A percentile compares a stretch with the other conserved stretches of the same genome.
These are phyloP conservation scores for Escovopsis sp. DNA, from an alignment of 2,329 filamentous ascomycete genomes.

Conservation along the genomic window DNA sequence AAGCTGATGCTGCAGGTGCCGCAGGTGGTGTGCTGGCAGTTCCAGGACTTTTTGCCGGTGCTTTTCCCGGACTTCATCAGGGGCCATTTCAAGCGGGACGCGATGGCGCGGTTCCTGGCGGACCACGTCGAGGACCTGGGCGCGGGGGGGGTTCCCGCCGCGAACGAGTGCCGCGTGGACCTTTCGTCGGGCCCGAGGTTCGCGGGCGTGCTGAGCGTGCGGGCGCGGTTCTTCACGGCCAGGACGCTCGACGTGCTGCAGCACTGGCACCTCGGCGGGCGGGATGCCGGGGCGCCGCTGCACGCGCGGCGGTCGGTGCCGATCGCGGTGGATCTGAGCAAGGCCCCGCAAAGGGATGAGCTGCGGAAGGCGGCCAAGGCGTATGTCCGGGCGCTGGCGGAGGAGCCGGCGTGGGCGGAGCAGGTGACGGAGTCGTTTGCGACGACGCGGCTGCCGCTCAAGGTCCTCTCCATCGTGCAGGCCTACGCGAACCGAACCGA, in stretches of 20 bases:
- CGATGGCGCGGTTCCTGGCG: constrained; percentile 31
- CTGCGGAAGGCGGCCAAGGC: constrained; percentile 31
- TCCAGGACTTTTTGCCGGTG: constrained; percentile 37
- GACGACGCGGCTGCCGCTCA: constrained; percentile 30
- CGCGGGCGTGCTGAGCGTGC: constrained; percentile 28
- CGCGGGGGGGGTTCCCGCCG: constrained; percentile 8
- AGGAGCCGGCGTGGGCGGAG: constrained; percentile 32
- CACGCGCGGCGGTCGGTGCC: constrained; percentile 30
- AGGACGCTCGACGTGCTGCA: constrained; percentile 31
- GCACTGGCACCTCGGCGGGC: constrained; percentile 34
- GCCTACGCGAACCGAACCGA: constrained; percentile 30
- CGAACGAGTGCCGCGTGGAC: constrained; percentile 30
- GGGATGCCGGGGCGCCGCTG: constrained; percentile 24
- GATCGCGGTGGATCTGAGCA: constrained; percentile 34
- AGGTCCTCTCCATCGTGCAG: constrained; percentile 33
- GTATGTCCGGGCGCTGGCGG: constrained; percentile 33
- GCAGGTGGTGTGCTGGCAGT: constrained; percentile 44
- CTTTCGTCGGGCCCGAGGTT: constrained; percentile 34
- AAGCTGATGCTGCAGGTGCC: constrained; percentile 35
- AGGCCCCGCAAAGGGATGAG: constrained; percentile 27
- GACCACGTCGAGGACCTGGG: constrained; percentile 28
- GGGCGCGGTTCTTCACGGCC: constrained; percentile 38
- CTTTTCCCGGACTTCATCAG: constrained; percentile 40
- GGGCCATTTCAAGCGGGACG: constrained; percentile 34
- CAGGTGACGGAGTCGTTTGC: constrained; percentile 34